Evolutionary conservation across 2,329 filamentous ascomycete genomes (phyloP).

Genomic region (Diplocarpon rosae): DNA sequence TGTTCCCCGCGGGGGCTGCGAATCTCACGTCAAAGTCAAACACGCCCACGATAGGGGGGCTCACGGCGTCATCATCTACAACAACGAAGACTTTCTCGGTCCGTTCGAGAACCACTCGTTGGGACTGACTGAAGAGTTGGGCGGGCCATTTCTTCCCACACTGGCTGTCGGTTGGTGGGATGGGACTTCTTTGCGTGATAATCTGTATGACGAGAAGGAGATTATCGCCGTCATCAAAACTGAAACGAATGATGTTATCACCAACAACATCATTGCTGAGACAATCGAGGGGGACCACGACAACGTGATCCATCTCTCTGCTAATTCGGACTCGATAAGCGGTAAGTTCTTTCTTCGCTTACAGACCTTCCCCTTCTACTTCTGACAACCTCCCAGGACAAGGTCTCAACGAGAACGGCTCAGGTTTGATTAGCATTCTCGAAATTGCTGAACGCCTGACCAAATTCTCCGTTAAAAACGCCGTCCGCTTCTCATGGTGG

Average conservation of each 20-base stretch:
- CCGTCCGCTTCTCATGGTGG: slow-evolving; percentile 58
- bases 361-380: too few species aligned
- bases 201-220: slow-evolving; percentile 4
- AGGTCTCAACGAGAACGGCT: slow-evolving; percentile 30
- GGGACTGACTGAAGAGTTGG: background rate
- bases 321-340: slow-evolving; percentile 49
- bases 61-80: slow-evolving; percentile 59
- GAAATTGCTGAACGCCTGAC: slow-evolving; percentile 49
- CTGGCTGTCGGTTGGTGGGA: slow-evolving; percentile 34
- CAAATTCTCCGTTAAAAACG: slow-evolving; percentile 48
- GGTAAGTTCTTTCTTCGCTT: slow-evolving; percentile 26
- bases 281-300: slow-evolving; percentile 45
- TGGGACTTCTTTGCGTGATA: slow-evolving; percentile 8
- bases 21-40: slow-evolving; percentile 58
- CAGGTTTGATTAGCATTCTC: slow-evolving; percentile 36
- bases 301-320: slow-evolving; percentile 54
- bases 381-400: slow-evolving; percentile 26
- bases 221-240: slow-evolving; percentile 8
- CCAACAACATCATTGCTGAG: slow-evolving; percentile 47
- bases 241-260: background rate
- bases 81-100: slow-evolving; percentile 45
- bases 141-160: slow-evolving; percentile 33
- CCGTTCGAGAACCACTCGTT: slow-evolving; percentile 21
- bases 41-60: slow-evolving; percentile 58
- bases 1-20: slow-evolving; percentile 55